Base-by-base conservation (phyloP, 1,139 yeast species). In the Sugiyamaella sp. region DNA sequence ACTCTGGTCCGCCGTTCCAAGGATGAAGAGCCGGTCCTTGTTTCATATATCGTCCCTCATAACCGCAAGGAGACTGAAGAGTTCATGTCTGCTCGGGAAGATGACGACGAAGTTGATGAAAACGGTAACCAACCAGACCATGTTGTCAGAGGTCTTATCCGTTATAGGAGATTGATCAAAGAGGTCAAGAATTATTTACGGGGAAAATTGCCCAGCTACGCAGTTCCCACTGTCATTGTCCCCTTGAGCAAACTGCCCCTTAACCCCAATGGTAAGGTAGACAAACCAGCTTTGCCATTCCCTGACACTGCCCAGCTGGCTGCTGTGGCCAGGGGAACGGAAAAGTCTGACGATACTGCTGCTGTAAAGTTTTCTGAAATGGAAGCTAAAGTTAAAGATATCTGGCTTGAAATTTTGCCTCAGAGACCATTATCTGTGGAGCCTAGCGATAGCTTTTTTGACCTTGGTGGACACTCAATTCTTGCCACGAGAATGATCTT, bases 261-360 rank as follows among this genome's bases (percentile, higher is more conserved):
- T 72, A 95, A 95, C 72, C 99, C 99, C 55, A 95, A 95, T 69
- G 99, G 99, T 66, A 95, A 95, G 73, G 90, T 95, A 52, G 99
- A 95, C 73, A 95, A 95, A 74, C 99, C 98, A 37, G 91, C 93
- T 66, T 77, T 93, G 61, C 98, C 97, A 50, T 89, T 88, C 80
- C 99, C 99, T 53, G 89, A 88, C 57, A 80, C 89, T 37, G 93
- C 87, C 27, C 97, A 91, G 72, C 76, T 93, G 60, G 81, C 82
- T 21, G 80, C 84, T 12, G 93, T 85, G 42, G 79, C 90, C 4
- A 70, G 71, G 59, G 74, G 77, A 55, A 63, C 73, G 10, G 24
- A 32, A 22, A 59, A 60, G 12, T n/a, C 22, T 6, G 29, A 43
- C 3, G 50, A 51, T 5, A 4, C 57, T 55, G 60, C 57, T n/a